Evolutionary conservation across 1,284 basidiomycete genomes (phyloP), one percentile per base, ranked within the genome.

Genomic region (Sporisorium reilianum): DNA sequence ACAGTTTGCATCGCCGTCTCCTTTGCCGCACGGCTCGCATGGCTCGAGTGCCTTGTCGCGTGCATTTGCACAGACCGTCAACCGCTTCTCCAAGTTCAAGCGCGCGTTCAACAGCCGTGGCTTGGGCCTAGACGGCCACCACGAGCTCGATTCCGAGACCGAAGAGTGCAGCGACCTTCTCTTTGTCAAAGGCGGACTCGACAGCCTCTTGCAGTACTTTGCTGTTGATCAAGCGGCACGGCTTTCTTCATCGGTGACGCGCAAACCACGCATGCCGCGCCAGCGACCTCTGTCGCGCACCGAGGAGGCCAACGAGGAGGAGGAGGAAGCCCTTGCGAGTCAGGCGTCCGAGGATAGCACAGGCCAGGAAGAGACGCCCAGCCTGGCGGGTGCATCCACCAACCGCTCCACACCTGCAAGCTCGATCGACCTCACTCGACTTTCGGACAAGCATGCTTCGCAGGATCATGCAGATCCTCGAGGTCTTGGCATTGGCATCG

Each of bases 61-160:
- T 5, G 92, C 89, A 12, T 89, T 94, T 52, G 91, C 92, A 45
- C 92, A 91, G 85, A 93, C 92, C 1, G 91, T 93, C 52, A 91
- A 92, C 2, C 88, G 91, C 4, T 85, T 94, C 16, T 92, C 93
- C 9, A 87, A 91, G n/a, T 93, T 92, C 91, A 91, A 89, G 75
- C 89, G 92, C 3, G 91, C 91, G 14, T 82, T 93, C 48, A 63
- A 59, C 20, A 67, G 30, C 28, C 73, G 62, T 9, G 62, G 64
- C 34, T 36, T 68, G 6, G 61, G 57, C 53, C 30, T 60, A 23
- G 64, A 79, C 25, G 45, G 49, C 2, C 22, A 54, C 34, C 22
- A 65, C 28, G 78, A 76, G 23, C 55, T 77, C 40, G 74, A 80
- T 20, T 45, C 69, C 30, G 74, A 70, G 48, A 72, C 49, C 85